Percentiles rank a stretch among this genome's conserved stretches.
Conservation (phyloP, 345 rosid species). For the Gossypioides kirkii region DNA sequence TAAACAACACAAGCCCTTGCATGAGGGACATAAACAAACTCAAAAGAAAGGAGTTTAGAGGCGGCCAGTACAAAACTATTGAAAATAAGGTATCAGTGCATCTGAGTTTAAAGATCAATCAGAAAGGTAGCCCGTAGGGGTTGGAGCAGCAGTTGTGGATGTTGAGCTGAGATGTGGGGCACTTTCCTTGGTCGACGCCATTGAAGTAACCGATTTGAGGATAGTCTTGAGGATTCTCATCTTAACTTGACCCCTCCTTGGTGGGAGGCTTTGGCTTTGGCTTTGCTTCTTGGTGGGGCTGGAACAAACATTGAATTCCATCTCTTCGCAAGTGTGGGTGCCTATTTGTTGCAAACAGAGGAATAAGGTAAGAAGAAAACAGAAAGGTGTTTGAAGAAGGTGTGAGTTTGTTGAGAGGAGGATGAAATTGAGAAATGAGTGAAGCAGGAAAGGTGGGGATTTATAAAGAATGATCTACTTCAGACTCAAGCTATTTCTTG, state of each 20-base stretch:
- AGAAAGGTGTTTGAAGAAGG: not conserved
- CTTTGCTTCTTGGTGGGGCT: not conserved
- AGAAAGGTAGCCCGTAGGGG: not conserved
- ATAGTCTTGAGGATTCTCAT: not conserved
- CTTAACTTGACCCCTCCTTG: constrained; percentile 1
- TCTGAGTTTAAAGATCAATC: not conserved
- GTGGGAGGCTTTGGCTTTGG: not conserved
- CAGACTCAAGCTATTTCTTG: not conserved
- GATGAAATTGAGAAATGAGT: not conserved
- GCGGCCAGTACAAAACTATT: not conserved
- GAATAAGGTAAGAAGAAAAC: not conserved
- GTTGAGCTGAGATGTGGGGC: not conserved
- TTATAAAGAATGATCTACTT: not conserved
- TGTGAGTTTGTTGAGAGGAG: too few relatives aligned
- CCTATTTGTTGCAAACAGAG: not conserved
- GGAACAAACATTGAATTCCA: not conserved
- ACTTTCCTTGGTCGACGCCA: not conserved
- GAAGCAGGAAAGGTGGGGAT: not conserved
- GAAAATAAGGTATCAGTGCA: not conserved
- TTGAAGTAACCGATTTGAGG: not conserved
- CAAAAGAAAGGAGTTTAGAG: not conserved
- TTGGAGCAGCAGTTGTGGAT: not conserved
- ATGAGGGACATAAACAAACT: not conserved
- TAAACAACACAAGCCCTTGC: not conserved
- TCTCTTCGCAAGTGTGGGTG: not conserved